Evolutionary conservation across 2,329 filamentous ascomycete species (phyloP), one percentile per base, ranked within the genome.

Genomic region (Cyphellophora attinorum): DNA sequence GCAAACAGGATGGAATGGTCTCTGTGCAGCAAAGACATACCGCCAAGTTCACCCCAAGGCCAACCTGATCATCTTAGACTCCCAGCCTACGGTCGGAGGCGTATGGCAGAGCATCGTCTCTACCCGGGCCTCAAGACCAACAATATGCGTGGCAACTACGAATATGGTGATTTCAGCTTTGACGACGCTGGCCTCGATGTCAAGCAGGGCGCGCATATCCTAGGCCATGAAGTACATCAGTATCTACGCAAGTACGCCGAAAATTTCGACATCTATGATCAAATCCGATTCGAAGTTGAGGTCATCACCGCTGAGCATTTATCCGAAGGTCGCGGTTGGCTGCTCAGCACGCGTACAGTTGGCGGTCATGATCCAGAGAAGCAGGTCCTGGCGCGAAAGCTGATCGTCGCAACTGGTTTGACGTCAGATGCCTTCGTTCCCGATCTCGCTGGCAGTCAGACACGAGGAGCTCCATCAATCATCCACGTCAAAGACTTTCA

Each of bases 71-170:
- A 51, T 83, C 10, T 57, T 81, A 16, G 79, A 84, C 29, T 58
- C 64, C 5, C 63, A 65, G 8, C 53, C 62, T 10, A 70, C 70
- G 0, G 49, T 79, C 4, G 82, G 81, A 1, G 81, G 82, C 4
- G 76, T 77, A n/a, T 86, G 81, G 81, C 76, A 6, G 63, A 72
- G 37, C 62, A 79, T 23, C 68, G 79, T 1, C 57, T 84, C 1
- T 62, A 85, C 52, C 71, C 75, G 0, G 75, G 73, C 2, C 65
- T 88, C 30, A 80, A 75, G 48, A 76, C 72, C 35, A 86, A 88
- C 56, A 85, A 85, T 48, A 68, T 83, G 52, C 54, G 78, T 6
- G 81, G 81, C 2, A 79, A 74, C 0, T 83, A 78, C 44, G 79
- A 88, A 53, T 85, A 72, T 48, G 73, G 74, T n/a, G 29, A 25